These are phyloP conservation scores for Rhizophlyctis rosea DNA, from an alignment of 192 early-diverging fungal genomes.

Conservation along the genomic window DNA sequence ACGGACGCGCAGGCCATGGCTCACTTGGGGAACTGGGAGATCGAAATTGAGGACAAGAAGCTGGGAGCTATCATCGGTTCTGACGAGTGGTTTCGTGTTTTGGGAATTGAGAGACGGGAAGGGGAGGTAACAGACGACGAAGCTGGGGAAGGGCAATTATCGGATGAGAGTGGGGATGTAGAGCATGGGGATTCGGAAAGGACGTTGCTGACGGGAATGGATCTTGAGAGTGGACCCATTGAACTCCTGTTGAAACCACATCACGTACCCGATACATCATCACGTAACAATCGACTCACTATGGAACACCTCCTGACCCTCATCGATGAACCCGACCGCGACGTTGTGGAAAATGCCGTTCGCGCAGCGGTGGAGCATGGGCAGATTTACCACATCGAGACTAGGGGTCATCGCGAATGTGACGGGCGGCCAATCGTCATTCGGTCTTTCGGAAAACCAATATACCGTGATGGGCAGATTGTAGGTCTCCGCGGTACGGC, in stretches of 20 bases:
- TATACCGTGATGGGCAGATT: background rate
- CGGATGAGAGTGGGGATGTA: background rate
- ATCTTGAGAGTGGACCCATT: background rate
- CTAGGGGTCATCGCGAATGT: conserved; percentile 10
- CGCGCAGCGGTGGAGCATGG: conserved; percentile 1
- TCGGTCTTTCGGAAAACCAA: conserved; percentile 16
- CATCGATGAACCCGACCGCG: conserved; percentile 9
- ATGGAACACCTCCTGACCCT: background rate
- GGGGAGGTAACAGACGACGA: background rate
- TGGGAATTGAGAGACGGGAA: conserved; percentile 5
- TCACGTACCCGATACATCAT: too few species aligned
- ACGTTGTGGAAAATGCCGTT: background rate
- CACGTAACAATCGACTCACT: background rate
- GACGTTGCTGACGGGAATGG: background rate
- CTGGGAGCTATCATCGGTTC: background rate
- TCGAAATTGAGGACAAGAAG: background rate
- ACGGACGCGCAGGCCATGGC: conserved; percentile 18
- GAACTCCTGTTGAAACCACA: background rate
- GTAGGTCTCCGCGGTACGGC: conserved; percentile 5
- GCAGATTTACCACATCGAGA: conserved; percentile 1
- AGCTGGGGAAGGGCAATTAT: background rate
- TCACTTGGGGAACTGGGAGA: conserved; percentile 18
- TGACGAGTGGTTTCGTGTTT: conserved; percentile 13
- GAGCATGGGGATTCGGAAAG: background rate
- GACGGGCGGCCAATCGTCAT: conserved; percentile 8